phyloP scores from a whole-genome alignment of 371 early-diverging fungal genomes.

The Apophysomyces elegans region DNA sequence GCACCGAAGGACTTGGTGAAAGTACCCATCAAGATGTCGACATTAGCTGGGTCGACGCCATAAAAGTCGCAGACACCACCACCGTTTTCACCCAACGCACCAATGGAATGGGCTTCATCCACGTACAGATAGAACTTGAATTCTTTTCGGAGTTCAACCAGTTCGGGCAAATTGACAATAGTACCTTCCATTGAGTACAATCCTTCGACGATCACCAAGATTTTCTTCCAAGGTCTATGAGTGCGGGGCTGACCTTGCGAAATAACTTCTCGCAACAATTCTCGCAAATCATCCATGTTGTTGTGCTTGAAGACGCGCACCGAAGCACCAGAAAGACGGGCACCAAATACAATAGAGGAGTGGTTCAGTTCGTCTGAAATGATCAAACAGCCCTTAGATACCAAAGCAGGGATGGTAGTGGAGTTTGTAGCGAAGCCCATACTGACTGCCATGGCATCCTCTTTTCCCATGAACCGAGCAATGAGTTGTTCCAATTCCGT shows the following conservation, averaged over 20 bases:
- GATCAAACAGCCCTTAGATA: constrained; percentile 90
- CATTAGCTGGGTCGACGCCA: constrained; percentile 86
- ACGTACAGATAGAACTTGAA: constrained; percentile 99
- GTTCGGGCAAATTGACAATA: constrained; percentile 87
- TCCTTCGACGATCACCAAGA: constrained; percentile 99
- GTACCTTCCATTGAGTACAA: constrained; percentile 99
- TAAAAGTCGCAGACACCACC: constrained; percentile 98
- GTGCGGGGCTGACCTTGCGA: constrained; percentile 99
- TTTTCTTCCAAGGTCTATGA: constrained; percentile 99
- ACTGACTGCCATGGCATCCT: constrained; percentile 46
- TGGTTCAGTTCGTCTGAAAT: constrained; percentile 99
- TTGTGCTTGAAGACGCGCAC: constrained; percentile 99
- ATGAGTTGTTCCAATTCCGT: constrained; percentile 89
- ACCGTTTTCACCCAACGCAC: constrained; percentile 94
- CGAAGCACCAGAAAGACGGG: constrained; percentile 92
- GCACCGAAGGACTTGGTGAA: constrained; percentile 99
- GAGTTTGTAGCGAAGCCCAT: constrained; percentile 96
- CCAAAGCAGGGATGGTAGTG: constrained; percentile 95
- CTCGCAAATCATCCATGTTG: constrained; percentile 81
- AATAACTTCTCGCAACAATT: constrained; percentile 89
- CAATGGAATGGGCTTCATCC: constrained; percentile 99
- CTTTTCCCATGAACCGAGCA: constrained; percentile 80
- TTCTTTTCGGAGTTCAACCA: constrained; percentile 92
- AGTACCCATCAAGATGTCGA: constrained; percentile 99
- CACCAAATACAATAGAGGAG: constrained; percentile 95